These are phyloP conservation scores for Litchi chinensis DNA, from an alignment of 345 rosid species.

Conservation along the genomic window DNA sequence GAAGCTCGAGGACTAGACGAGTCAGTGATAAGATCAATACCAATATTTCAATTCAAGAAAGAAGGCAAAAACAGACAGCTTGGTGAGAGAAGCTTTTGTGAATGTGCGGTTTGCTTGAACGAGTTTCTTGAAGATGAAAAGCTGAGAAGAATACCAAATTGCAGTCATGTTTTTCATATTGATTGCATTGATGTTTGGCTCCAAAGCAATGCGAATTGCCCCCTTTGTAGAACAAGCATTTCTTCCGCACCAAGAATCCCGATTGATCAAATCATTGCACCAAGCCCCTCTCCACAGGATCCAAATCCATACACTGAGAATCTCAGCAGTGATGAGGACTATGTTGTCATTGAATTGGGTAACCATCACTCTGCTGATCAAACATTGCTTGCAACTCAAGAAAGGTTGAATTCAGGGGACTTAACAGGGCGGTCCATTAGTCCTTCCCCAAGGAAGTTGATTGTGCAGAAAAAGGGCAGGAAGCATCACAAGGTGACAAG, in stretches of 20 bases:
- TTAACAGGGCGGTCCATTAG: constrained; percentile 26
- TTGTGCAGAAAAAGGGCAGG: constrained; percentile 35
- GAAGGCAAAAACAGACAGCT: constrained; percentile 30
- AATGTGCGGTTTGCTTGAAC: constrained; percentile 79
- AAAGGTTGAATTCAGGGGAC: constrained; percentile 44
- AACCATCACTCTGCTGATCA: constrained; percentile 25
- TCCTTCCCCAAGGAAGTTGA: constrained; percentile 44
- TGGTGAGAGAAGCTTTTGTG: constrained; percentile 46
- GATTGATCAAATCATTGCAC: constrained; percentile 37
- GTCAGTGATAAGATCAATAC: constrained; percentile 78
- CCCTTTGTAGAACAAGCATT: constrained; percentile 79
- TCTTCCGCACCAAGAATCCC: constrained; percentile 44
- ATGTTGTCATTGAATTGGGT: constrained; percentile 73
- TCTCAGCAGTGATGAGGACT: constrained; percentile 55
- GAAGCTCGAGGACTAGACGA: constrained; percentile 78
- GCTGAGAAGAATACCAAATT: constrained; percentile 67
- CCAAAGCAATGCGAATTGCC: constrained; percentile 86
- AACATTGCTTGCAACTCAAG: constrained; percentile 46
- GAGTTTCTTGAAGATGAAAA: constrained; percentile 89
- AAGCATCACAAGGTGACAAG: constrained; percentile 58
- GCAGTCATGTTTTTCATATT: constrained; percentile 83
- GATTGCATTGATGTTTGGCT: constrained; percentile 97
- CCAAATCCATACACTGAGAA: constrained; percentile 32
- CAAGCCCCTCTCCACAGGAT: constrained; percentile 53
- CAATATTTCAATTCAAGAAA: constrained; percentile 70